Evolutionary conservation across 164 flowering plant species (phyloP).

Genomic region (Euptelea pleiosperma): DNA sequence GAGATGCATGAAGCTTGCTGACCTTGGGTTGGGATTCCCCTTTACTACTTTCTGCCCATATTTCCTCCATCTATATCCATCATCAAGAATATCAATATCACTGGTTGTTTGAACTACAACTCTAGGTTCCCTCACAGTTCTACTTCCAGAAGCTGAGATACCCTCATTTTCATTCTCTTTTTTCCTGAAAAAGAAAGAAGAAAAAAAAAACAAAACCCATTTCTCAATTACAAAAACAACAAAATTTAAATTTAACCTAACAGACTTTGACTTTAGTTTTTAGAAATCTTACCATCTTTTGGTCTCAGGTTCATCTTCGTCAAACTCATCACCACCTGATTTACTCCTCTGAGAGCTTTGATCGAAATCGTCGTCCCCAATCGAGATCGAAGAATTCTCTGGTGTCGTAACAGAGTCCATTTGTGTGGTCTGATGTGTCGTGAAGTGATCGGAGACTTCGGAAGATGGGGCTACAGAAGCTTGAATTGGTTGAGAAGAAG

Average conservation of each 20-base stretch:
- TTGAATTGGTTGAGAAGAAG: slow-evolving; percentile 35
- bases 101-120: slow-evolving; percentile 89
- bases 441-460: slow-evolving; percentile 12
- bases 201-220: background rate
- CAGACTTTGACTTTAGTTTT: background rate
- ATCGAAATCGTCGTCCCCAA: slow-evolving; percentile 60
- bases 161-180: slow-evolving; percentile 62
- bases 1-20: background rate
- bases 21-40: slow-evolving; percentile 94
- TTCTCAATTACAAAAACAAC: background rate
- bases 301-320: slow-evolving; percentile 55
- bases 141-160: slow-evolving; percentile 47
- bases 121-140: slow-evolving; percentile 83
- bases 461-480: slow-evolving; percentile 2
- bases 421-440: slow-evolving; percentile 17
- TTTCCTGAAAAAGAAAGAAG: slow-evolving; percentile 49
- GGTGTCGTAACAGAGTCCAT: slow-evolving; percentile 39
- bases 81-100: slow-evolving; percentile 84
- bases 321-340: slow-evolving; percentile 39
- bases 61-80: slow-evolving; percentile 91
- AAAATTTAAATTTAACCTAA: background rate
- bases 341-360: slow-evolving; percentile 44
- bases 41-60: slow-evolving; percentile 96
- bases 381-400: slow-evolving; percentile 61
- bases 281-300: slow-evolving; percentile 55